Evolutionary conservation across 306 rosid genomes (phyloP), one percentile per base, ranked within the genome.

Genomic region (Notholithocarpus densiflorus): DNA sequence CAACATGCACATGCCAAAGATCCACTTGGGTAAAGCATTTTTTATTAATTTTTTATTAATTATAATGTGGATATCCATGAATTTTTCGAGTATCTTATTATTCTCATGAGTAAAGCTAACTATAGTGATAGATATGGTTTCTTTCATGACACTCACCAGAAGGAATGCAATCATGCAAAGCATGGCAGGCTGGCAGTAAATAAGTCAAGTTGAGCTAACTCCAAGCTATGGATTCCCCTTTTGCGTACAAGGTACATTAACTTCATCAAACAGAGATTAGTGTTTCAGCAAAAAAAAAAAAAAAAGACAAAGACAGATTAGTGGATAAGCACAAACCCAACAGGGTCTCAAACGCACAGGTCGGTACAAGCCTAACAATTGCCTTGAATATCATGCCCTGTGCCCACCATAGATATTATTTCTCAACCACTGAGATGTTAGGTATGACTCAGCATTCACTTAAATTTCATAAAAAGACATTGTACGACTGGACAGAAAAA

Each of bases 341-440:
- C 1, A 59, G 65, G 5, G 29, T 21, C 65, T 59, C 27, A 23
- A 21, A 9, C 31, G 9, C 27, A 12, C 14, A 23, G 21, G 53
- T 48, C 53, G 53, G 53, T 48, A 12, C 53, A 48, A 48, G 53
- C 17, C 53, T 48, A 48, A 48, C 53, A 48, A 12, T 48, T 48
- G 5, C 53, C 53, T 48, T 48, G 53, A 61, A 26, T 61, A 12
- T 26, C 68, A 32, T 40, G 45, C 26, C 24, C 26, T 3, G 68
- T 34, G 57, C 84, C 53, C 40, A 29, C 61, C n/a, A 10, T 81
- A 23, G 70, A 71, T 71, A 59, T 51, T 70, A 45, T 34, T 23
- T 68, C 71, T 4, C 37, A 72, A 59, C 57, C 56, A 71, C 65
- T 57, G 45, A 37, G 70, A 60, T 45, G 77, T 60, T 53, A 15